These are phyloP conservation scores for Backusella circina DNA, from an alignment of 192 early-diverging fungal species.

Conservation along the genomic window DNA sequence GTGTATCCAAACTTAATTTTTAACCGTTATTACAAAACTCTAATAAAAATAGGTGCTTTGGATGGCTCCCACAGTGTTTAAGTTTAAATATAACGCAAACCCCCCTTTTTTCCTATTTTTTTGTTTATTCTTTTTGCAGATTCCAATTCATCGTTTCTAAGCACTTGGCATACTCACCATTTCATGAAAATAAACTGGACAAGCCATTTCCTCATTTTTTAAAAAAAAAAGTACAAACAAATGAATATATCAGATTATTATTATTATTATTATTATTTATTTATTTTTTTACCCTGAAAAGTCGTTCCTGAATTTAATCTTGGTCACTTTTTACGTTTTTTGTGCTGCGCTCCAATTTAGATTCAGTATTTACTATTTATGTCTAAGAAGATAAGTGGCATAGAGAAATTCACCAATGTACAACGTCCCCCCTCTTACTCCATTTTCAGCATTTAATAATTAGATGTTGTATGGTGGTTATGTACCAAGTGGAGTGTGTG, in stretches of 20 bases:
- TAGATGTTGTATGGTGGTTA: no score
- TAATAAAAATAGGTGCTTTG: background rate
- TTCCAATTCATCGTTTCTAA: background rate
- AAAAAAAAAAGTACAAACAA: background rate
- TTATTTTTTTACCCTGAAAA: background rate
- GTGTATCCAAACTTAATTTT: background rate
- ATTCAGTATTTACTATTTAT: background rate
- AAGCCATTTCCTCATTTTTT: background rate
- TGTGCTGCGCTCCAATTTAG: conserved; percentile 1
- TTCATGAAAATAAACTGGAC: no score
- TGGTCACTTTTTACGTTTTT: background rate
- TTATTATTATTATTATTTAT: no score
- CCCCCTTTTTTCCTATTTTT: background rate
- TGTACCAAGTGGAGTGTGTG: no score
- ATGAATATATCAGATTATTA: background rate
- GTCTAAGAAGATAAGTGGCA: no score
- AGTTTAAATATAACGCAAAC: background rate
- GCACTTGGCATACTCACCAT: background rate
- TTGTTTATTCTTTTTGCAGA: background rate
- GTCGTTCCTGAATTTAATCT: background rate
- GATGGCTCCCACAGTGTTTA: background rate
- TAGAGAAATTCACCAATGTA: no score
- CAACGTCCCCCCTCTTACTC: background rate
- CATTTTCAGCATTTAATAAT: no score
- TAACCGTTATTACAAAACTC: background rate